Percentiles rank a stretch among this genome's conserved stretches.
phyloP scores from a whole-genome alignment of 306 rosid species.

The Glycyrrhiza uralensis region DNA sequence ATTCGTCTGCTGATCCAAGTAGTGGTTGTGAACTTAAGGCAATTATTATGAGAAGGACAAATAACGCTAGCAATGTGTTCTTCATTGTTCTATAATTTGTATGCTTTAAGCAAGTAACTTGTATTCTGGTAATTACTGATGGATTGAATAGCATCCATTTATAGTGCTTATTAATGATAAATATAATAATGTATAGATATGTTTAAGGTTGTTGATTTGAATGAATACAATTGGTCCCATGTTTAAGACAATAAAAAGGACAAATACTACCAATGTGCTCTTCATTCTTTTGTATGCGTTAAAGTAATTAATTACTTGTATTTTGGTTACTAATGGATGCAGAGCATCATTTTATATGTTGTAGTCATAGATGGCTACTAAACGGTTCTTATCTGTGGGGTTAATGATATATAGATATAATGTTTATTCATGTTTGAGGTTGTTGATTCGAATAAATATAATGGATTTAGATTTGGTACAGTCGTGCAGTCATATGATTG shows the following conservation, averaged over 20 bases:
- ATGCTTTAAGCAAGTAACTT: not conserved
- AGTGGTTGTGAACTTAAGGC: constrained; percentile 12
- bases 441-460: not conserved
- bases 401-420: no score
- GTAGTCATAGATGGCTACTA: no score
- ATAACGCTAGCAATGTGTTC: not conserved
- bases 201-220: no score
- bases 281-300: constrained; percentile 4
- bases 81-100: not conserved
- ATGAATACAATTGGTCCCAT: no score
- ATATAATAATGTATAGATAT: no score
- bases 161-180: not conserved
- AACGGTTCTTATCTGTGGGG: not conserved
- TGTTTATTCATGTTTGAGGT: not conserved
- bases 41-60: constrained; percentile 27
- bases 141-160: not conserved
- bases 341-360: not conserved
- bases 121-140: not conserved
- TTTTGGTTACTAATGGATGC: not conserved
- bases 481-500: no score
- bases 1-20: not conserved
- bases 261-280: not conserved
- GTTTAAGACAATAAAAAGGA: not conserved
- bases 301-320: not conserved
- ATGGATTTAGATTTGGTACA: no score